Evolutionary conservation across 2,329 filamentous ascomycete genomes (phyloP).

Genomic region (Monosporascus sp.): DNA sequence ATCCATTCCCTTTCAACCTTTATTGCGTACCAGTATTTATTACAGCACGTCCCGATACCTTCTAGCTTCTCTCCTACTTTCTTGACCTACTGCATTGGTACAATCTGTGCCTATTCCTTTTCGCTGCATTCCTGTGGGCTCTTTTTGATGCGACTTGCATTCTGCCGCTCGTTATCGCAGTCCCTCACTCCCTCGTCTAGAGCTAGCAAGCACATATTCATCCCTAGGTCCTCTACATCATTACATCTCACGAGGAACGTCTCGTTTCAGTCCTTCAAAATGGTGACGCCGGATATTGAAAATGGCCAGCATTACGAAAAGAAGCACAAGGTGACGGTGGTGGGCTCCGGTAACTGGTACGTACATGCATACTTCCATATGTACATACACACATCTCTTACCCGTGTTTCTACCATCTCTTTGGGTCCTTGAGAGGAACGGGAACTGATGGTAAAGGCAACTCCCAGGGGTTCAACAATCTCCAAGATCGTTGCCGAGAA

Average conservation of each 20-base stretch:
- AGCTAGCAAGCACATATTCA: background rate
- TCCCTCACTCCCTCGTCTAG: background rate
- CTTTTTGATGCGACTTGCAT: background rate
- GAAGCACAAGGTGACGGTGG: slow-evolving; percentile 88
- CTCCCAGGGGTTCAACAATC: slow-evolving; percentile 83
- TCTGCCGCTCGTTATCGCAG: background rate
- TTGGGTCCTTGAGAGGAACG: background rate
- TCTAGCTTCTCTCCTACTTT: background rate
- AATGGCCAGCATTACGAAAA: slow-evolving; percentile 42
- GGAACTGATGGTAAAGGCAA: slow-evolving; percentile 10
- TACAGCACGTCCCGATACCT: background rate
- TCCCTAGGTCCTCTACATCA: background rate
- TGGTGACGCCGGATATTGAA: slow-evolving; percentile 31
- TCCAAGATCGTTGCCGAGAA: slow-evolving; percentile 96
- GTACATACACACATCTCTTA: background rate
- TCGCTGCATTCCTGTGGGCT: no score
- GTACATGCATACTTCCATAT: slow-evolving; percentile 17
- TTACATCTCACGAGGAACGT: slow-evolving; percentile 1
- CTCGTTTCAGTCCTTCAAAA: slow-evolving; percentile 17
- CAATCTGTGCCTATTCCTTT: no score
- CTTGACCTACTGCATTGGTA: background rate
- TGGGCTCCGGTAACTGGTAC: slow-evolving; percentile 96
- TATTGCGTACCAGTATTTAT: background rate
- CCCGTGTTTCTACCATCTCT: no score
- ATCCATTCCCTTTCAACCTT: background rate